Evolutionary conservation across 805 yeast species (phyloP), one percentile per base, ranked within the genome.

Genomic region (Jamesozyma gamospora): DNA sequence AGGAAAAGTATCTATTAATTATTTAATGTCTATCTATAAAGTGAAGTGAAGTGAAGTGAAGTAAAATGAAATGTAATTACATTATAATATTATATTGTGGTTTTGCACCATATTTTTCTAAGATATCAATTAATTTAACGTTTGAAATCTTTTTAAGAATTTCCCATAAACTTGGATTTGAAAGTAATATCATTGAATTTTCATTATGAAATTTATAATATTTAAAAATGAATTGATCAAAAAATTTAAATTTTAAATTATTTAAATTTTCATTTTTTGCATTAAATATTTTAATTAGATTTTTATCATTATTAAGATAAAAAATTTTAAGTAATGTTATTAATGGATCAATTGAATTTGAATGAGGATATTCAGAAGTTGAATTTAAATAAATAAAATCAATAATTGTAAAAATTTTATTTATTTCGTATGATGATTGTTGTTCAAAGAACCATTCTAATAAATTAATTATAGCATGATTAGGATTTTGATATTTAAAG

Each of bases 81-180:
- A 34, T 18, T 13, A 34, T 34, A 12, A 21, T 17, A 25, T 17
- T 16, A 16, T 45, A 53, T 32, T 48, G 50, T n/a, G 58, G 58
- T 14, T 36, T 37, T n/a, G 56, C 60, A 10, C 60, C 60, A 29
- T 40, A 38, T 9, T 37, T 27, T 11, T 44, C 45, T 1, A 55
- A 38, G 9, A 45, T 13, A 31, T 54, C 53, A 7, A 53, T 48
- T 4, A 54, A 40, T 10, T 35, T 17, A 24, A 47, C 45, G 27
- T 50, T 47, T 13, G 50, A 46, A 11, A 48, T 37, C 4, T 38
- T 28, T 21, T 45, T 37, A n/a, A 55, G 32, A 9, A 41, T 12
- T 13, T 35, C 29, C 60, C 60, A 55, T 9, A 55, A 36, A 10
- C 32, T 36, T 9, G 52, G 49, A 29, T 46, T 45, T 11, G 58